Evolutionary conservation across 352 stramenopile species (phyloP), one percentile per base, ranked within the genome.

Genomic region (Lagenidium giganteum): DNA sequence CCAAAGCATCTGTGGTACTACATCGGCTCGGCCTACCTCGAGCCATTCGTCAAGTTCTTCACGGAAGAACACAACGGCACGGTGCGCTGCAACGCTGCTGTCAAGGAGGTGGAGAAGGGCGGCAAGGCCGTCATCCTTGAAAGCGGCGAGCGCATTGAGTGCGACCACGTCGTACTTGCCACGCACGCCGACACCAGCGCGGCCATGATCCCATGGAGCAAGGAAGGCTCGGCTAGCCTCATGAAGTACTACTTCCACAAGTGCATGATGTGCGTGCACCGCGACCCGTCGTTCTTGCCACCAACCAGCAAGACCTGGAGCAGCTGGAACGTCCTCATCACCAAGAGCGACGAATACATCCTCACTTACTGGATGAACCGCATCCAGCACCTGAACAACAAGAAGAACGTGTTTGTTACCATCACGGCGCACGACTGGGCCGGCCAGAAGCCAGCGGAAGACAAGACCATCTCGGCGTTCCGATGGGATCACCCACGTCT

Each of bases 291-390:
- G 50, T 86, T 93, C 62, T 47, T 93, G 42, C 73, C 78, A 35
- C 64, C 64, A 7, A 77, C 76, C 39, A 80, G 85, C 56, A 87
- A 83, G 51, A 65, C 83, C 31, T 93, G 81, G 81, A 85, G 68
- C 61, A 77, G 57, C 45, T 93, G 81, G 81, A 93, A 93, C 54
- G 81, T 93, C 42, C 67, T 83, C 49, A 93, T 93, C 56, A 89
- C 77, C 26, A 61, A 82, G 39, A 66, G 81, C 55, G 79, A 93
- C 23, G 61, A 88, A 66, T 93, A 93, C 65, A 69, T 93, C 28
- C 41, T 93, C 21, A 93, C 81, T 39, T 93, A 93, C 70, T 93
- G 81, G 81, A 93, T 93, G 74, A 91, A 93, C 64, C 78, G 81
- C 46, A 91, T 93, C 51, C 81, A 93, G 62, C 72, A 74, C 46